Base-by-base conservation (phyloP, 1,284 basidiomycete species). In the Ustanciosporium gigantosporum region DNA sequence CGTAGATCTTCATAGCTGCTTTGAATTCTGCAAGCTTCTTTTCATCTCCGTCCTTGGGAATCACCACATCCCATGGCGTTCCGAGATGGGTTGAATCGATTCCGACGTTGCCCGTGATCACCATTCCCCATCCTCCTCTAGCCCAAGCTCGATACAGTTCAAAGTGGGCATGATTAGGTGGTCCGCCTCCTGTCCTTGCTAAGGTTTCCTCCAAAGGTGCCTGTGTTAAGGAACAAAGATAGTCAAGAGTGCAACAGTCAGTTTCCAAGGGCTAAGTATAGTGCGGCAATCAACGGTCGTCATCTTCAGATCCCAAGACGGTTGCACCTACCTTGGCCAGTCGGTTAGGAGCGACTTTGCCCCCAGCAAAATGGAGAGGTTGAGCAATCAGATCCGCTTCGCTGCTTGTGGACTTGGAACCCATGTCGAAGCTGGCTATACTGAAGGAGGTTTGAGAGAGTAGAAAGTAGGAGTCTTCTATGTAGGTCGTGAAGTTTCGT, bases 101-200 rank as follows among this genome's bases (percentile, higher is more conserved):
- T 66, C 89, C 88, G 2, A 92, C 84, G 68, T 96, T 96, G 15
- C 93, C 83, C 0, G 92, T 91, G 41, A 94, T 80, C 44, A 96
- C 81, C 81, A 95, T 88, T 0, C 91, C 93, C 90, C 90, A 96
- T 17, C 83, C 83, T 4, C 87, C 85, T 29, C 81, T 76, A 0
- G 86, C 85, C 91, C 92, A 97, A 62, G 81, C 80, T 1, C 83
- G 79, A 76, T 97, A 96, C 20, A 96, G 82, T 1, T 79, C 73
- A 31, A 82, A 78, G 73, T 91, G 88, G 27, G 82, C 58, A 35
- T 46, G 36, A 36, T 62, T 70, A 13, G 71, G 73, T 6, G 66
- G 58, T 14, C 68, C 64, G 19, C 71, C 73, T 24, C 70, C 67
- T 3, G 73, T 44, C 13, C 49, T 49, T 19, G 56, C 68, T 9